A percentile compares a stretch with the other conserved stretches of the same genome.
Conservation (phyloP, 371 early-diverging fungal genomes). For the Apophysomyces trapeziformis region DNA sequence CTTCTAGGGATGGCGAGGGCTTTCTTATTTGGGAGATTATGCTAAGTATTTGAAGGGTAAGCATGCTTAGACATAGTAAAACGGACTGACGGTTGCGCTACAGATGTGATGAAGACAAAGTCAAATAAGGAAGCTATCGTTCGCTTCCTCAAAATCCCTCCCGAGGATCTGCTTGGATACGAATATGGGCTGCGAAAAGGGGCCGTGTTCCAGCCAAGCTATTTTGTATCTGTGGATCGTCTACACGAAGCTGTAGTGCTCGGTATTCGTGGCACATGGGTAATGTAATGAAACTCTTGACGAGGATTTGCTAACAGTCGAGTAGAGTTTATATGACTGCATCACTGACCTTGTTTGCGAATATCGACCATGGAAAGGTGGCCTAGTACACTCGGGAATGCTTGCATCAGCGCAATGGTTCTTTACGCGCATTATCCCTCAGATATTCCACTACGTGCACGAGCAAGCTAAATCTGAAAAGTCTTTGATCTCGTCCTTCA, state of each 20-base stretch:
- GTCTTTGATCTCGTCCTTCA: slow-evolving; percentile 29
- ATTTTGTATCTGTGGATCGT: slow-evolving; percentile 74
- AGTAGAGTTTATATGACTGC: slow-evolving; percentile 74
- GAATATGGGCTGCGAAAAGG: slow-evolving; percentile 70
- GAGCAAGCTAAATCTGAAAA: slow-evolving; percentile 26
- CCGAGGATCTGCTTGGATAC: slow-evolving; percentile 74
- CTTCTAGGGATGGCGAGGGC: slow-evolving; percentile 45
- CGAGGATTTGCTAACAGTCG: not conserved
- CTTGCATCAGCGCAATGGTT: slow-evolving; percentile 82
- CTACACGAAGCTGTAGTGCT: slow-evolving; percentile 70
- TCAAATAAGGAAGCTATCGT: slow-evolving; percentile 72
- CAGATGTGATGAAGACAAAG: slow-evolving; percentile 69
- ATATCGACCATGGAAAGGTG: slow-evolving; percentile 84
- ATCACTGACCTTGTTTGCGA: slow-evolving; percentile 87
- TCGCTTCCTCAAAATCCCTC: slow-evolving; percentile 66
- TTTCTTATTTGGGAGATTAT: slow-evolving; percentile 45
- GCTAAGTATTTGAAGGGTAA: slow-evolving; percentile 41
- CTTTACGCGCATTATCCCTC: slow-evolving; percentile 69
- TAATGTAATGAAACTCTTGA: slow-evolving; percentile 21
- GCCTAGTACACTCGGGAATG: slow-evolving; percentile 84
- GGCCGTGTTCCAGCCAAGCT: slow-evolving; percentile 77
- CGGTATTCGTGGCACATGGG: slow-evolving; percentile 83
- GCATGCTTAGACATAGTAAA: not conserved
- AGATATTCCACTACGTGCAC: slow-evolving; percentile 52
- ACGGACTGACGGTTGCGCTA: slow-evolving; percentile 19